Base-by-base conservation (phyloP, 805 yeast species). In the Monosporozyma servazzii region DNA sequence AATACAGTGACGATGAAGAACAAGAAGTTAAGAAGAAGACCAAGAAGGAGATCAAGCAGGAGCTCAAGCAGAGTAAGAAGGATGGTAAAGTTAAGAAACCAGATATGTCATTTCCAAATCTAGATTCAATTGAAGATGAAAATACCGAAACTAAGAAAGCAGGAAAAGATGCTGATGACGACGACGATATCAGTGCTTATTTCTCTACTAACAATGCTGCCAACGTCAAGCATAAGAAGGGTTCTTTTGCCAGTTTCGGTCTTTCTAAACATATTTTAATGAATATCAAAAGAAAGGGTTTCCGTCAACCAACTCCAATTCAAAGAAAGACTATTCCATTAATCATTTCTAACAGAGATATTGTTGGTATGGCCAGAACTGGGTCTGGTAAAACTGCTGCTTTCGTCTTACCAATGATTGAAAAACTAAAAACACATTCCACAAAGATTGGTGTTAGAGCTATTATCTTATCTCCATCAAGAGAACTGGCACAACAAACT, bases 361-460 rank as follows among this genome's bases (percentile, higher is more conserved):
- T 93, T 42, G 99, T 93, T 15, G 99, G 97, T 65, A 93, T 93
- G 99, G 99, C 99, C 15, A 79, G 99, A 64, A 93, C 99, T 0
- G 99, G 99, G 62, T 87, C 96, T 25, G 99, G 99, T 75, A 93
- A 93, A 66, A 93, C 99, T 0, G 99, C 99, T 8, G 98, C 99
- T 0, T 93, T 93, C 66, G 78, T 88, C 20, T 71, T 93, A 50
- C 99, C 99, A 3, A 75, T 93, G 73, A 76, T 93, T 56, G 97
- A 93, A 60, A 83, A 79, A 63, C 75, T 91, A 58, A 88, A 87
- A 66, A 69, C 81, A 1, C 97, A 91, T 65, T 80, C 86, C 44
- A 89, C 96, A 30, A 86, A 81, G 64, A 84, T 86, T 44, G 99
- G 99, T 55, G 83, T 83, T 1, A 77, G 99, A 58, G 96, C 96